A percentile compares a stretch with the other conserved stretches of the same genome.
phyloP scores from a whole-genome alignment of 169 alveolate species.

The Besnoitia besnoiti region DNA sequence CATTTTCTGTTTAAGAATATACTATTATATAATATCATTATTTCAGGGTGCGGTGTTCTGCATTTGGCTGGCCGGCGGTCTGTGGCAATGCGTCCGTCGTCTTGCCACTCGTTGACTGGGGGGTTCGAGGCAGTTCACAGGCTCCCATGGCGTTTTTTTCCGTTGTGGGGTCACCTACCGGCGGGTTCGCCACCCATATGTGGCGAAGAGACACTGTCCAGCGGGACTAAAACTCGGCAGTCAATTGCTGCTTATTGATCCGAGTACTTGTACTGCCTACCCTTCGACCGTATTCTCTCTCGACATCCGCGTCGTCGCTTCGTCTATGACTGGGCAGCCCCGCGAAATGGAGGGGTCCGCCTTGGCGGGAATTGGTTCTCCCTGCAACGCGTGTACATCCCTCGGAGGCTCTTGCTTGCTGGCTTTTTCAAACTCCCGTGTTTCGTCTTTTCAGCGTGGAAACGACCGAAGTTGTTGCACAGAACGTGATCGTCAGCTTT shows the following conservation, averaged over 20 bases:
- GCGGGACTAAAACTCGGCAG: neutral
- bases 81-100: neutral
- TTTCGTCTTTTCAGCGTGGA: neutral
- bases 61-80: no score
- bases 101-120: neutral
- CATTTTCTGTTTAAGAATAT: no score
- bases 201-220: neutral
- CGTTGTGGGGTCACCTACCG: neutral
- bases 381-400: neutral
- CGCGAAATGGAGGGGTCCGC: neutral
- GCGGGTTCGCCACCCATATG: neutral
- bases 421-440: neutral
- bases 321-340: neutral
- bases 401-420: neutral
- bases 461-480: neutral
- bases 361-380: neutral
- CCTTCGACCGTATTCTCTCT: neutral
- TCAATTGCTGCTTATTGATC: neutral
- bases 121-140: neutral
- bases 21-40: no score
- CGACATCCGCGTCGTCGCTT: neutral
- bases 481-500: neutral
- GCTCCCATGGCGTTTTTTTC: neutral
- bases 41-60: no score
- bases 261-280: neutral